These are phyloP conservation scores for Syzygium jambos DNA, from an alignment of 345 rosid species.

Conservation along the genomic window DNA sequence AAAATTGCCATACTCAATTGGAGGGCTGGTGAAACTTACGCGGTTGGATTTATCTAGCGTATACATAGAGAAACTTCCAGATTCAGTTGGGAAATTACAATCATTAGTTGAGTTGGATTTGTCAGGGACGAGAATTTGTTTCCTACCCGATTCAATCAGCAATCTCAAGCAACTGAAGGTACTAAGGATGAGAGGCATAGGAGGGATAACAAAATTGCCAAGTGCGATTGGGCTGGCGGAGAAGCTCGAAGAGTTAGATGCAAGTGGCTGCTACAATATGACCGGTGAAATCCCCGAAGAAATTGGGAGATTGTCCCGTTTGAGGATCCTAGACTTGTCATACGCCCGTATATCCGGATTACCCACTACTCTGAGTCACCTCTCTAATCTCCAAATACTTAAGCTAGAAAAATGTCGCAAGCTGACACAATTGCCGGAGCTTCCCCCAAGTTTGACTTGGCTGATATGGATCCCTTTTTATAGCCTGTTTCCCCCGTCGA, in stretches of 20 bases:
- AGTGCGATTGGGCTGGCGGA: not conserved
- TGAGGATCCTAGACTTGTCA: not conserved
- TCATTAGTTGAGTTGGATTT: not conserved
- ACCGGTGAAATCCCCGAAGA: not conserved
- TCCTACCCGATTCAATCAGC: not conserved
- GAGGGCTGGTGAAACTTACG: not conserved
- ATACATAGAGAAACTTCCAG: not conserved
- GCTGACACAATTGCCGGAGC: not conserved
- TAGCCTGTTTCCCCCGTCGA: no score
- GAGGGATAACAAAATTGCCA: not conserved
- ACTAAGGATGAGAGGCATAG: not conserved
- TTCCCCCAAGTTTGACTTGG: not conserved
- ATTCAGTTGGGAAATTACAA: not conserved
- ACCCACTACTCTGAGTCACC: not conserved
- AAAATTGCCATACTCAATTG: not conserved
- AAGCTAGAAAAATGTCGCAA: not conserved
- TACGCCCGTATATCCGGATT: accelerated
- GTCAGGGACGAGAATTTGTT: not conserved
- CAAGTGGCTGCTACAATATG: not conserved
- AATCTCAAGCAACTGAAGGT: not conserved
- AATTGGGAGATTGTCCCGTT: not conserved
- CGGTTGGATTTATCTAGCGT: accelerated
- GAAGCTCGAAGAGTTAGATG: not conserved
- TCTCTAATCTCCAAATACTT: not conserved
- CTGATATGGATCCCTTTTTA: not conserved